Base-by-base conservation (phyloP, 768 basidiomycete genomes). In the Amanita brunnescens region DNA sequence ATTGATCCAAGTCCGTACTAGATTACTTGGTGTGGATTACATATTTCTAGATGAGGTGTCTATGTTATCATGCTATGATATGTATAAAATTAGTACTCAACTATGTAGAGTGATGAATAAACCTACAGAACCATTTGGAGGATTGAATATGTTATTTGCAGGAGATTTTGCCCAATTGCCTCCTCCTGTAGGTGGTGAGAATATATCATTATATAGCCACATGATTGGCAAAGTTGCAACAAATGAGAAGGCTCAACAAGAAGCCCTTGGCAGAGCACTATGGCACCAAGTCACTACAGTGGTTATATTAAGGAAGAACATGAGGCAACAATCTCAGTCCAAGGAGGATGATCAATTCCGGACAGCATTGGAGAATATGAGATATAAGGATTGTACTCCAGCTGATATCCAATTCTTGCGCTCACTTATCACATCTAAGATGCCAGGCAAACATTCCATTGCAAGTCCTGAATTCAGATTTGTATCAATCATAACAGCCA, bases 281-380 rank as follows among this genome's bases (percentile, higher is more conserved):
- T 69, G 68, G 70, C 66, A 67, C 49, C 66, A 67, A 50, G 42
- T 71, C 16, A 67, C 62, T 10, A 65, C 61, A 6, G 67, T 68
- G 13, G 65, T 71, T 4, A 66, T 70, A 0, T 50, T 71, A 8
- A 52, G 55, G 16, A 10, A 68, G 47, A 71, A 70, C 51, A 68
- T 68, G 67, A 14, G 67, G 18, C 66, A 67, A 49, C 55, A 20
- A 33, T 43, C 16, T 6, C 55, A 61, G 51, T 47, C 58, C 2
- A 18, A 24, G 1, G 50, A 58, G 4, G 70, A 72, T 57, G 20
- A 29, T 0, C 57, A 53, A 14, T 55, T 69, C 9, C 16, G 67
- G 14, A 58, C 44, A 2, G 61, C 64, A 2, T 47, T 70, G 12
- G 62, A 63, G 35, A 65, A 68, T 42, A 62, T 70, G 65, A 45